A percentile compares a stretch with the other conserved stretches of the same genome.
Evolutionary conservation across 1,284 basidiomycete species (phyloP).

Genomic region (Agaricales sp.): DNA sequence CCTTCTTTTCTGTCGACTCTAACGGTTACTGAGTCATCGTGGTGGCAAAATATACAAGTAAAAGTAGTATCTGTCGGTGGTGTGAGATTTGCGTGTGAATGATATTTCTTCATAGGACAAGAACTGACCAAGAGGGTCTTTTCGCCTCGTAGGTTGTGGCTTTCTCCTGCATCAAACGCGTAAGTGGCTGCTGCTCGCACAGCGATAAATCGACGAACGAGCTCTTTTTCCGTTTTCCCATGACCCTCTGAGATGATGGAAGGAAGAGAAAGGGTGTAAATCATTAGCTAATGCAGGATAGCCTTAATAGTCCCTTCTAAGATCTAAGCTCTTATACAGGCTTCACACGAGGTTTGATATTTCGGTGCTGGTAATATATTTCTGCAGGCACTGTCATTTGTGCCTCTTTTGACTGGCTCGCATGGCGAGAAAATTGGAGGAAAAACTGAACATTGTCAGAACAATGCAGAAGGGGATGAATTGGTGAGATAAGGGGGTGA

Average conservation of each 20-base stretch:
- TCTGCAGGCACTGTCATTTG: too few species aligned
- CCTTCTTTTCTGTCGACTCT: constrained; percentile 80
- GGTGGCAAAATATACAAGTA: constrained; percentile 85
- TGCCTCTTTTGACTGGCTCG: too few species aligned
- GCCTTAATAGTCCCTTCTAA: not conserved
- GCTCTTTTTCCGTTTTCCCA: constrained; percentile 78
- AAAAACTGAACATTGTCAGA: too few species aligned
- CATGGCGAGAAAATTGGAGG: too few species aligned
- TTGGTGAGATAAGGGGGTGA: constrained; percentile 15
- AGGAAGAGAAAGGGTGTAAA: constrained; percentile 4
- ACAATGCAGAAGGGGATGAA: not conserved
- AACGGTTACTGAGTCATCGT: constrained; percentile 82
- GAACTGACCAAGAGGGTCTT: constrained; percentile 57
- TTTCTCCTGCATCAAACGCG: not conserved
- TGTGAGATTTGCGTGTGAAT: constrained; percentile 6
- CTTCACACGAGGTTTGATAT: too few species aligned
- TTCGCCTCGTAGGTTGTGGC: constrained; percentile 43
- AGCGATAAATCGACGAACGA: not conserved
- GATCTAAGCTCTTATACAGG: too few species aligned
- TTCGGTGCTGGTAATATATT: too few species aligned
- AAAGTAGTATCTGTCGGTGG: constrained; percentile 54
- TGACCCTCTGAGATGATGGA: constrained; percentile 19
- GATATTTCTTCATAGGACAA: constrained; percentile 1
- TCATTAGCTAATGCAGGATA: constrained; percentile 2
- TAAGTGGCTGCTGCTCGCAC: not conserved